Evolutionary conservation across 495 filamentous ascomycete species (phyloP).

Genomic region (Xylaria acuta): DNA sequence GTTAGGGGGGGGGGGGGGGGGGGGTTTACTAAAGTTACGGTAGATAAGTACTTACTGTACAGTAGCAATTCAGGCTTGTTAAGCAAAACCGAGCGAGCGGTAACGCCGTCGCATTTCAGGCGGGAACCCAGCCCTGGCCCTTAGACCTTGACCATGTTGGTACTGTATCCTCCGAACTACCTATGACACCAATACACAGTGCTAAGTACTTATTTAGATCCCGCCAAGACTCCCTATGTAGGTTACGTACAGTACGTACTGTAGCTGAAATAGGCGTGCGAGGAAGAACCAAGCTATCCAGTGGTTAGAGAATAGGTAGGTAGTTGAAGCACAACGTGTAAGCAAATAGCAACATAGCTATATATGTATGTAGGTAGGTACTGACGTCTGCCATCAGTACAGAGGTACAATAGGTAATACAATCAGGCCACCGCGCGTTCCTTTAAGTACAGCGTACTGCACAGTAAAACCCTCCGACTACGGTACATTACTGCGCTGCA

Average conservation of each 20-base stretch:
- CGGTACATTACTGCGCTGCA: background rate
- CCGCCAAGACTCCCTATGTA: slow-evolving; percentile 4
- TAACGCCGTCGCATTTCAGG: slow-evolving; percentile 11
- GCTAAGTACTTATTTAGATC: too few species aligned
- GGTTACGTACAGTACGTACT: background rate
- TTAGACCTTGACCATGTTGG: background rate
- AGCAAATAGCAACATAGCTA: too few species aligned
- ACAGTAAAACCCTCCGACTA: background rate
- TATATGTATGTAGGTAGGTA: too few species aligned
- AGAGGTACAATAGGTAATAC: too few species aligned
- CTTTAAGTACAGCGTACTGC: too few species aligned
- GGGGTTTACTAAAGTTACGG: too few species aligned
- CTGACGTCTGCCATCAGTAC: too few species aligned
- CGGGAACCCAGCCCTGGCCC: slow-evolving; percentile 8
- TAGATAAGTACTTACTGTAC: background rate
- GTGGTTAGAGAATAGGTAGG: too few species aligned
- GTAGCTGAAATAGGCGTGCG: too few species aligned
- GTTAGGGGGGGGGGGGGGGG: too few species aligned
- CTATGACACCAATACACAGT: background rate
- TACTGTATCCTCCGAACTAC: background rate
- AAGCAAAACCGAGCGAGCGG: slow-evolving; percentile 5
- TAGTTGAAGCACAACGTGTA: background rate
- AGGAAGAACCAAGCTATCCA: too few species aligned
- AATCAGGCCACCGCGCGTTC: background rate
- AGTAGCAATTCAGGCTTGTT: background rate